Percentiles rank a stretch among this genome's conserved stretches.
Conservation (phyloP, 2,329 filamentous ascomycete species). For the Epichloe sylvatica region DNA sequence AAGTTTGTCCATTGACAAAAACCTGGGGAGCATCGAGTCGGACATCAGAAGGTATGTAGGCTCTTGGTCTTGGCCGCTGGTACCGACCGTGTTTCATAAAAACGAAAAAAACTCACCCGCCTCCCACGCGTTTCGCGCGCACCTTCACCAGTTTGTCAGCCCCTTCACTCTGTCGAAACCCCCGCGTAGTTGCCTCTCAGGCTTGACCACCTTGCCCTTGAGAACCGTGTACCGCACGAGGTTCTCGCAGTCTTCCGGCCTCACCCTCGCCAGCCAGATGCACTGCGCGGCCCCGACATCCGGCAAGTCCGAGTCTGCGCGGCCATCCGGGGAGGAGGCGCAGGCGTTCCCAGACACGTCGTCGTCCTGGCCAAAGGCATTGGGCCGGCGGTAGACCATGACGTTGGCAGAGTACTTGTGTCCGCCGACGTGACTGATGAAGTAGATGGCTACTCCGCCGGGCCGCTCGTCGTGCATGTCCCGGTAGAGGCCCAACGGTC, state of each 20-base stretch:
- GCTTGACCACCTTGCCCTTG: constrained; percentile 89
- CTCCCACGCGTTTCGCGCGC: not conserved
- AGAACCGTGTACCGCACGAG: constrained; percentile 78
- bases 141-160: constrained; percentile 66
- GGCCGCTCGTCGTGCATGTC: constrained; percentile 80
- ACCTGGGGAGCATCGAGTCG: too few species aligned
- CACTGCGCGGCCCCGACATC: constrained; percentile 62
- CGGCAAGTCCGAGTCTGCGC: constrained; percentile 12
- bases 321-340: constrained; percentile 17
- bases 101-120: not conserved
- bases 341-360: constrained; percentile 11
- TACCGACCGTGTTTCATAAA: too few species aligned
- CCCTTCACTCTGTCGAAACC: constrained; percentile 78
- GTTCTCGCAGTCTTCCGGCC: constrained; percentile 84
- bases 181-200: constrained; percentile 67
- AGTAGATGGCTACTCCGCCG: constrained; percentile 89
- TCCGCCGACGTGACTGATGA: constrained; percentile 89
- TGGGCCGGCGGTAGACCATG: constrained; percentile 65
- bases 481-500: constrained; percentile 69
- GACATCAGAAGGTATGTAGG: too few species aligned
- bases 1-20: too few species aligned
- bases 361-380: constrained; percentile 42
- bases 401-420: constrained; percentile 96
- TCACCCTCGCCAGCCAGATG: constrained; percentile 79
- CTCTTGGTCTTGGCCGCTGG: too few species aligned